These are phyloP conservation scores for Fusarium denticulatum DNA, from an alignment of 2,329 filamentous ascomycete species.

Conservation along the genomic window DNA sequence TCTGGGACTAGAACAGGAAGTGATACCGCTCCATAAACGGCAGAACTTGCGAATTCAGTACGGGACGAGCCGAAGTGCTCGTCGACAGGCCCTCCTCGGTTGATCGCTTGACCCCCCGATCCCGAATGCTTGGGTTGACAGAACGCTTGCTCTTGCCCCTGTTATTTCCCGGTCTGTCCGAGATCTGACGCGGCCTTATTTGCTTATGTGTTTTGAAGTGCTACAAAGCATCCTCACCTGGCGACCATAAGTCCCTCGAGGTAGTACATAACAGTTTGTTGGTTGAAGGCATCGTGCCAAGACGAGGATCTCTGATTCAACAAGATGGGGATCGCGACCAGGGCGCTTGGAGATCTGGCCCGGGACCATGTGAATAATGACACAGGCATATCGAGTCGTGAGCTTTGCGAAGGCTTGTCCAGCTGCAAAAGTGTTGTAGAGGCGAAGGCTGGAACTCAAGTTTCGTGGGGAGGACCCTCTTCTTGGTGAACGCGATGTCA, in stretches of 20 bases:
- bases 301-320: constrained; percentile 24
- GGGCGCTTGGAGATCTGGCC: constrained; percentile 31
- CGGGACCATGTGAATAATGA: constrained; percentile 35
- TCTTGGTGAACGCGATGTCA: constrained; percentile 37
- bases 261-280: not conserved
- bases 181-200: constrained; percentile 17
- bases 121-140: constrained; percentile 32
- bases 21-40: constrained; percentile 28
- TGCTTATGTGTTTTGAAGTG: constrained; percentile 7
- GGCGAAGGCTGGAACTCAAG: constrained; percentile 1
- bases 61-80: constrained; percentile 43
- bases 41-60: constrained; percentile 40
- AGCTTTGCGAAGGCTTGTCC: constrained; percentile 18
- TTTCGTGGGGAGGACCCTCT: constrained; percentile 35
- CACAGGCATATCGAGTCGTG: constrained; percentile 33
- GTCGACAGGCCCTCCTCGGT: constrained; percentile 26
- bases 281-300: constrained; percentile 4
- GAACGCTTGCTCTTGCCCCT: constrained; percentile 23
- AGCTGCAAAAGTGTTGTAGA: constrained; percentile 19
- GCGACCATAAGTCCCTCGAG: not conserved
- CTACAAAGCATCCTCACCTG: not conserved
- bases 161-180: constrained; percentile 15
- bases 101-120: constrained; percentile 32
- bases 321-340: constrained; percentile 25
- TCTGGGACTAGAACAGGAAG: constrained; percentile 12